Percentiles rank a stretch among this genome's conserved stretches.
phyloP scores from a whole-genome alignment of 2,329 filamentous ascomycete genomes.

The Aspergillus brasiliensis region DNA sequence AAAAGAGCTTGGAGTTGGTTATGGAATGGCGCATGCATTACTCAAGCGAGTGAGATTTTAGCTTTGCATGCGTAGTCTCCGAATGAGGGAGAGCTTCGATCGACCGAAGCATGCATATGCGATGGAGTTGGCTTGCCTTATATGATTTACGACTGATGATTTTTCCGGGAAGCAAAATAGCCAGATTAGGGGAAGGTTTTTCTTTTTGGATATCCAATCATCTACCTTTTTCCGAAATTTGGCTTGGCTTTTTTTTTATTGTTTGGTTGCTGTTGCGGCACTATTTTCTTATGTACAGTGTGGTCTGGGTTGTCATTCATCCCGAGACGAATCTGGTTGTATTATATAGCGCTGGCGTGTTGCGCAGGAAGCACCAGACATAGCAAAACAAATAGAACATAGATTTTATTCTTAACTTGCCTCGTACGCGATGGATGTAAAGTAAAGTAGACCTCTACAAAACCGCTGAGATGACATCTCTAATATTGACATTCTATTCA shows the following conservation, averaged over 20 bases:
- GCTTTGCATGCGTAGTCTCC: not conserved
- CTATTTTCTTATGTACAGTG: not conserved
- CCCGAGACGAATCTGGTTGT: not conserved
- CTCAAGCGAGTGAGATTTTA: not conserved
- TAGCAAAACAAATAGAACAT: not conserved
- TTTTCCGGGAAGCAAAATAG: not conserved
- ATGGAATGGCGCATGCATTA: not conserved
- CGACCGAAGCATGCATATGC: not conserved
- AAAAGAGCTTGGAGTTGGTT: not conserved
- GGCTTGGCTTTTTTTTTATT: not conserved
- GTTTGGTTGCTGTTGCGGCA: not conserved
- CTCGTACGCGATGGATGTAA: too few species aligned
- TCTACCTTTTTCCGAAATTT: not conserved
- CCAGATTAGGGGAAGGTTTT: not conserved
- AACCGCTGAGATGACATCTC: not conserved
- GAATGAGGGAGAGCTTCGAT: not conserved
- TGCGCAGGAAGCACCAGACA: not conserved
- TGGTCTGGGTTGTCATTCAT: not conserved
- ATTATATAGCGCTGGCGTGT: slow-evolving; percentile 1
- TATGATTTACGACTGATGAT: slow-evolving; percentile 19
- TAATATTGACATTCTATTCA: not conserved
- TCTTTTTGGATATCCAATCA: not conserved
- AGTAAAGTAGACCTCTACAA: not conserved
- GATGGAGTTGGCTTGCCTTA: not conserved
- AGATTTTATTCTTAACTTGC: not conserved